phyloP scores from a whole-genome alignment of 345 rosid genomes.

The Eucalyptus coolabah region DNA sequence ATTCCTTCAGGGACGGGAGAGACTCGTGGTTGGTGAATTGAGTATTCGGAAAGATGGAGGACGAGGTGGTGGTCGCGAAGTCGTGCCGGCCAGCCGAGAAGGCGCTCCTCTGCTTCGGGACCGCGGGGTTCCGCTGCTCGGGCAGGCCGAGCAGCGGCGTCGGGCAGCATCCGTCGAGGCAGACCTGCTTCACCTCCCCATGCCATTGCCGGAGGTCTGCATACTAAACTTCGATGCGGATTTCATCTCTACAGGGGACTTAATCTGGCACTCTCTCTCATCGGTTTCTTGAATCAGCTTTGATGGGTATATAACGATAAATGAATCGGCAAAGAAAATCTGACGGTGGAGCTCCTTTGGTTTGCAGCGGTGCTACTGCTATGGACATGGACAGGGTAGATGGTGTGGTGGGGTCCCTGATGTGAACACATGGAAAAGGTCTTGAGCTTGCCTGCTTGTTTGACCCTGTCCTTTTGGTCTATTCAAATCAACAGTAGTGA shows the following conservation, averaged over 20 bases:
- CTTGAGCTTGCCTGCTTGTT: background rate
- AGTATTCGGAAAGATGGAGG: slow-evolving; percentile 59
- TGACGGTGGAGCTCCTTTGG: background rate
- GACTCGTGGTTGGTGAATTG: slow-evolving; percentile 75
- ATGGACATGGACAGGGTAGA: background rate
- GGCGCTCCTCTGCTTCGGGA: slow-evolving; percentile 23
- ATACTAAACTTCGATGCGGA: slow-evolving; percentile 9
- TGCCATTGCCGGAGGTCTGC: slow-evolving; percentile 2
- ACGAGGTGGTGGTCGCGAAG: slow-evolving; percentile 45
- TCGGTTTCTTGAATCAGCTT: background rate
- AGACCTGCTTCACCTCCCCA: slow-evolving; percentile 28
- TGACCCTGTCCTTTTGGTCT: background rate
- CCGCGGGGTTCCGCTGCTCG: slow-evolving; percentile 16
- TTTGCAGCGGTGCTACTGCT: background rate
- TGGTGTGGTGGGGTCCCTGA: background rate
- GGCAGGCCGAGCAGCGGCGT: slow-evolving; percentile 11
- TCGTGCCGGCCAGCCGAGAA: slow-evolving; percentile 50
- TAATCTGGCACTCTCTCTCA: background rate
- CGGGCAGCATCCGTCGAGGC: slow-evolving; percentile 59
- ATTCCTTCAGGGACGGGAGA: slow-evolving; percentile 57
- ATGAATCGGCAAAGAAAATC: background rate
- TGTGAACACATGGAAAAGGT: slow-evolving; percentile 11
- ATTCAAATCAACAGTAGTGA: background rate
- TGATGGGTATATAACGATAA: background rate
- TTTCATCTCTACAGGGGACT: background rate